These are phyloP conservation scores for Nannochloropsis oceanica DNA, from an alignment of 108 stramenopile species.

Conservation along the genomic window DNA sequence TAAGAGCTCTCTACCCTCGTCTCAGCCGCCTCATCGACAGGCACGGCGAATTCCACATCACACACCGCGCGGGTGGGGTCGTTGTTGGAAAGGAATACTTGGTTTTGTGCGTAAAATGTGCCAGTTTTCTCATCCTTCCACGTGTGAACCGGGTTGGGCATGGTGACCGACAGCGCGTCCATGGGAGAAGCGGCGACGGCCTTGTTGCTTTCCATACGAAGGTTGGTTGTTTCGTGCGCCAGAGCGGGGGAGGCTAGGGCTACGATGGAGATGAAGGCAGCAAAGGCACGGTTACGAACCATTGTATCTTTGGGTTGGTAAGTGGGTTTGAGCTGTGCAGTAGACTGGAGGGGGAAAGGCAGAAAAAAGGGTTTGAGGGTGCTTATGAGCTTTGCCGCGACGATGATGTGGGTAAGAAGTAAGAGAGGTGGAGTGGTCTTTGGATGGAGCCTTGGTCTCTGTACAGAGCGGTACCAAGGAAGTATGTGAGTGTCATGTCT, in stretches of 20 bases:
- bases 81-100: not conserved
- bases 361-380: not conserved
- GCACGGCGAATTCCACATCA: not conserved
- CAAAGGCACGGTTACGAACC: not conserved
- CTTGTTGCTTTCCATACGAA: not conserved
- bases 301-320: not conserved
- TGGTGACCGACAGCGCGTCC: not conserved
- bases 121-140: not conserved
- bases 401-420: no score
- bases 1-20: not conserved
- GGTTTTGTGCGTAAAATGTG: not conserved
- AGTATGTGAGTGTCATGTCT: no score
- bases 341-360: not conserved
- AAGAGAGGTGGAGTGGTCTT: no score
- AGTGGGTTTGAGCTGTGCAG: not conserved
- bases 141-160: not conserved
- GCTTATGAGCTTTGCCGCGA: not conserved
- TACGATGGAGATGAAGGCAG: not conserved
- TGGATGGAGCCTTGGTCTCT: no score
- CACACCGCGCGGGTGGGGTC: not conserved
- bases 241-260: not conserved
- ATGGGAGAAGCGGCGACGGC: not conserved
- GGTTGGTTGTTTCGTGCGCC: not conserved
- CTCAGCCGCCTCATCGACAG: not conserved
- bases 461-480: no score